Evolutionary conservation across 306 rosid species (phyloP).

Genomic region (Rosa chinensis): DNA sequence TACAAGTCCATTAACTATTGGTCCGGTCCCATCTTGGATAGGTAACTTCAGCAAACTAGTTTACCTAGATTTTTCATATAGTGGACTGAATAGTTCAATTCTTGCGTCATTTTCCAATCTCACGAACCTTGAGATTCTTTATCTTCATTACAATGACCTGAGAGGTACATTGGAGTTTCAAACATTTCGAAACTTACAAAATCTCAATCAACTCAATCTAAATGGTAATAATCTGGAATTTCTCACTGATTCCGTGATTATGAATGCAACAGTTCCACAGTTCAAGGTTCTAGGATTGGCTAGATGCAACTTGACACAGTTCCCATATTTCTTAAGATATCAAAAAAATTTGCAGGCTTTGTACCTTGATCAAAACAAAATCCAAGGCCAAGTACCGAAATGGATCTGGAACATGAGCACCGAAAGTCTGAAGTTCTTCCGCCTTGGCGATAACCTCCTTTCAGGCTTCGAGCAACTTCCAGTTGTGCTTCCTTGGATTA

Average conservation of each 20-base stretch:
- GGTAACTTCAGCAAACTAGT: too few species aligned
- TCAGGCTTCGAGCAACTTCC: neutral
- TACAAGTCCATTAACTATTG: too few species aligned
- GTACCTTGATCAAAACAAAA: neutral
- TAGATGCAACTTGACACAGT: neutral
- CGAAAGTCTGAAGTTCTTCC: neutral
- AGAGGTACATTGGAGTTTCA: neutral
- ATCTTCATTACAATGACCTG: rapidly evolving
- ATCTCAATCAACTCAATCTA: neutral
- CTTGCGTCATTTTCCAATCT: constrained; percentile 4
- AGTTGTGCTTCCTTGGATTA: neutral
- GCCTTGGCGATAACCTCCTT: neutral
- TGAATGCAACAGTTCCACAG: neutral
- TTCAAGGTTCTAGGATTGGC: rapidly evolving
- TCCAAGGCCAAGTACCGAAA: neutral
- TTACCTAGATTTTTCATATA: too few species aligned
- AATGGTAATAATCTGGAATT: rapidly evolving
- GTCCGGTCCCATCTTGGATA: too few species aligned
- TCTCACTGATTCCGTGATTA: too few species aligned
- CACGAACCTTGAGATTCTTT: neutral
- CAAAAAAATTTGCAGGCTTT: neutral
- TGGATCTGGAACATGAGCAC: neutral
- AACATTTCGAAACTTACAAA: neutral
- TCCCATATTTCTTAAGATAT: neutral
- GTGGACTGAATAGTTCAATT: neutral